Base-by-base conservation (phyloP, 1,284 basidiomycete species). In the Puccinia hordei region DNA sequence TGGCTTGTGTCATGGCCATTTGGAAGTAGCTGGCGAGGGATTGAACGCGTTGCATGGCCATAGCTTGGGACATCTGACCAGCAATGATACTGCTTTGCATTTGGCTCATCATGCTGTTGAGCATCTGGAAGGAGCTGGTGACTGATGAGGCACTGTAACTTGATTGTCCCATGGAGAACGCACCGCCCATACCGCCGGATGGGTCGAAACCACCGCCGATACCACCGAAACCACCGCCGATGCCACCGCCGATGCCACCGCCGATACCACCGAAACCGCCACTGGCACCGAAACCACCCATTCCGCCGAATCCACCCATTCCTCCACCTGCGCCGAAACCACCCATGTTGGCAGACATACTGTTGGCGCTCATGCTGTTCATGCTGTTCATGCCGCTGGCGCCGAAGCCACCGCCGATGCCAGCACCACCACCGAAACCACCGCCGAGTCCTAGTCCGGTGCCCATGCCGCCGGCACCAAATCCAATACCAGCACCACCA, bases 161-260 rank as follows among this genome's bases (percentile, higher is more conserved):
- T 38, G 38, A 35, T n/a, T 63, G 61, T 17, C 17, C 24, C 33
- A 41, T 41, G 13, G 27, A 15, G 22, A 8, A 17, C 15, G 13
- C 61, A 59, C 57, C 57, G 12, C 57, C 57, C 27, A 59, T 33
- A 8, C 13, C n/a, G 57, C 57, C 57, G n/a, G 53, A 57, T n/a
- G n/a, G n/a, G n/a, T n/a, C 53, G 57, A 27, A 8, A 27, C 46
- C 46, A 15, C 17, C 17, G 38, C 38, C 38, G 38, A 41, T 41
- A 41, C 38, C 46, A 19, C 46, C 46, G 46, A 49, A 49, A 15
- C 8, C 30, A 33, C 57, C 57, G 24, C 57, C 57, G 27, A 33
- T 17, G 1, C 57, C 57, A 27, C 27, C 27, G 15, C 57, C 57
- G 3, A 59, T 13, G 13, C 57, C 57, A 24, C 53, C 53, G 12